A percentile compares a stretch with the other conserved stretches of the same genome.
These are phyloP conservation scores for Colletotrichum graminicola DNA, from an alignment of 2,329 filamentous ascomycete genomes.

Conservation along the genomic window DNA sequence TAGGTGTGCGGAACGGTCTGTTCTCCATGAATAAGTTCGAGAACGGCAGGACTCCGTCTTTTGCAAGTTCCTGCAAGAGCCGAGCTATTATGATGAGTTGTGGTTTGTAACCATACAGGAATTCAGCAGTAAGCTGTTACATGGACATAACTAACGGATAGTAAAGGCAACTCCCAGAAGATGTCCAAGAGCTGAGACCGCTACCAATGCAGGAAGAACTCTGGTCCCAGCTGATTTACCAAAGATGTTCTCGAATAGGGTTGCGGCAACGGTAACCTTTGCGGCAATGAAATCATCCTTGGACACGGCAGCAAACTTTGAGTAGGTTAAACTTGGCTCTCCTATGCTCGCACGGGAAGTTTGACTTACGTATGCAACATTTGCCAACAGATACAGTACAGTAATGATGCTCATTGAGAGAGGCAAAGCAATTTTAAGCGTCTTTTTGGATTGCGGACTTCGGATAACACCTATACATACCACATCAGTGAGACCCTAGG, in stretches of 20 bases:
- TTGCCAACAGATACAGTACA: no score
- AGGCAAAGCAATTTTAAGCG: no score
- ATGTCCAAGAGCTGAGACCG: conserved; percentile 35
- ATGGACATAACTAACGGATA: conserved; percentile 19
- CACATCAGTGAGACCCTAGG: no score
- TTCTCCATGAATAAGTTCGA: conserved; percentile 38
- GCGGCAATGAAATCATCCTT: conserved; percentile 39
- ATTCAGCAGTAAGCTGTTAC: no score
- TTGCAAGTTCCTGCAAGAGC: conserved; percentile 44
- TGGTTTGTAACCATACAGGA: neutral
- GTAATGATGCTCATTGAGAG: no score
- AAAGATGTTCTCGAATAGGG: conserved; percentile 37
- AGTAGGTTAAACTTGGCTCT: no score
- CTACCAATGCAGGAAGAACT: conserved; percentile 29
- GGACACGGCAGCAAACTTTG: conserved; percentile 35
- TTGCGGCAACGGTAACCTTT: conserved; percentile 38
- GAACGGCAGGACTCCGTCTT: conserved; percentile 43
- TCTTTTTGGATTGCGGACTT: no score
- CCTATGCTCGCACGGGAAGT: no score
- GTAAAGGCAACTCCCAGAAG: conserved; percentile 37
- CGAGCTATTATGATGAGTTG: no score
- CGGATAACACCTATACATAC: no score
- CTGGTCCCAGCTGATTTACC: conserved; percentile 30
- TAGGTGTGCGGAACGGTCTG: conserved; percentile 17
- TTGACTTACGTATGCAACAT: no score